Percentiles rank a stretch among this genome's conserved stretches.
Evolutionary conservation across 192 early-diverging fungal species (phyloP).

Genomic region (Coemansia sp.): DNA sequence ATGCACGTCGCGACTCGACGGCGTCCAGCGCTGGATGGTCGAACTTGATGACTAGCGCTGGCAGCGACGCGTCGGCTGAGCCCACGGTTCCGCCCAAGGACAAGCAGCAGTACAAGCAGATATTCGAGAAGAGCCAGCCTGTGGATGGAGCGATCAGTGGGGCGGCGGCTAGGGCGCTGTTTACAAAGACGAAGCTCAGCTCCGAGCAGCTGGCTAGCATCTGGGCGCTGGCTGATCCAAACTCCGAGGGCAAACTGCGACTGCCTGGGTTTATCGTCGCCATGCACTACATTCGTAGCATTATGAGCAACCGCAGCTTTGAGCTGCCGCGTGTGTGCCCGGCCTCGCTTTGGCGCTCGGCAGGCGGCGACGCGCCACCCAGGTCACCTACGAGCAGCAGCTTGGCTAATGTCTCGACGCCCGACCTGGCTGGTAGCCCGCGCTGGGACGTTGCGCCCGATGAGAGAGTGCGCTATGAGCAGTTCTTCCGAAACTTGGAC

Average conservation of each 20-base stretch:
- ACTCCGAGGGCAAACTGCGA: slow-evolving; percentile 69
- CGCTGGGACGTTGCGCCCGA: slow-evolving; percentile 78
- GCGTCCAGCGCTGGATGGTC: slow-evolving; percentile 50
- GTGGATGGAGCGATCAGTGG: slow-evolving; percentile 63
- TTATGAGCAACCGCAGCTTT: slow-evolving; percentile 72
- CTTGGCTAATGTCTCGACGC: slow-evolving; percentile 29
- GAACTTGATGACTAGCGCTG: slow-evolving; percentile 10
- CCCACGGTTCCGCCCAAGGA: slow-evolving; percentile 51
- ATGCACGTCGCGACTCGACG: slow-evolving; percentile 37
- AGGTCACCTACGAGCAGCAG: slow-evolving; percentile 30
- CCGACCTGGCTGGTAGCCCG: slow-evolving; percentile 23
- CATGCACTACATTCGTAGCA: slow-evolving; percentile 85
- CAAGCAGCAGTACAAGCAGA: slow-evolving; percentile 62
- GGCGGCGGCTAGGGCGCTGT: slow-evolving; percentile 72
- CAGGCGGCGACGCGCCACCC: slow-evolving; percentile 51
- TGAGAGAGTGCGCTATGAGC: slow-evolving; percentile 75
- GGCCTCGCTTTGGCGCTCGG: slow-evolving; percentile 59
- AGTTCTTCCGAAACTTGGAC: slow-evolving; percentile 80
- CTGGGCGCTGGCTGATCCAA: slow-evolving; percentile 85
- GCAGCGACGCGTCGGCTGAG: slow-evolving; percentile 11
- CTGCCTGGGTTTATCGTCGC: slow-evolving; percentile 87
- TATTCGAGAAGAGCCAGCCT: slow-evolving; percentile 64
- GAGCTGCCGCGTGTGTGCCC: slow-evolving; percentile 76
- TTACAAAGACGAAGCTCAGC: slow-evolving; percentile 81
- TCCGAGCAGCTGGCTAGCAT: slow-evolving; percentile 76